Conservation (phyloP, 1,284 basidiomycete genomes). For the Chiua sp. region DNA sequence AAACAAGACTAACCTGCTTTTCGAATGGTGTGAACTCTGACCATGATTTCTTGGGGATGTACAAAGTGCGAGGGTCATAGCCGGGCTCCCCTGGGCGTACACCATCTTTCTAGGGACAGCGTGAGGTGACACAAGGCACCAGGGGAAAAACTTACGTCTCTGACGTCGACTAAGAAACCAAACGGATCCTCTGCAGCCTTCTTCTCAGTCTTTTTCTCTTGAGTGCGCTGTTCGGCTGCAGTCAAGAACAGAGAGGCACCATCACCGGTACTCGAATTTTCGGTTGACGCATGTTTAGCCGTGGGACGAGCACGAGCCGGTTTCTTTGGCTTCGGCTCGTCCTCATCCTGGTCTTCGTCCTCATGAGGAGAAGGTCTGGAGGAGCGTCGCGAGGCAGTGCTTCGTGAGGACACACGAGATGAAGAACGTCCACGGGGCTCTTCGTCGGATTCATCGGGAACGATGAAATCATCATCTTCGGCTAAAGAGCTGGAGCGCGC, state of each 20-base stretch:
- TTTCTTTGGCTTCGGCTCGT: slow-evolving; percentile 45
- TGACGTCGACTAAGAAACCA: slow-evolving; percentile 78
- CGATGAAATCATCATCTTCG: slow-evolving; percentile 74
- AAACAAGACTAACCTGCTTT: slow-evolving; percentile 65
- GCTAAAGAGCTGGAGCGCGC: slow-evolving; percentile 41
- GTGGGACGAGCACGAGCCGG: slow-evolving; percentile 30
- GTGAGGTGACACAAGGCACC: neutral
- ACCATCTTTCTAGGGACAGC: slow-evolving; percentile 73
- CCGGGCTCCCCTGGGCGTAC: slow-evolving; percentile 80
- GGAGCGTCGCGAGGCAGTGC: slow-evolving; percentile 49
- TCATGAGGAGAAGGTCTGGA: slow-evolving; percentile 34
- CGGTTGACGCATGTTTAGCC: slow-evolving; percentile 32
- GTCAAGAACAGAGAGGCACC: slow-evolving; percentile 70
- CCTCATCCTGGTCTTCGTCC: slow-evolving; percentile 38
- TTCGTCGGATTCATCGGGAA: slow-evolving; percentile 62
- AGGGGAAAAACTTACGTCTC: slow-evolving; percentile 60
- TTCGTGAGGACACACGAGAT: slow-evolving; percentile 46
- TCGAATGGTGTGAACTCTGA: slow-evolving; percentile 94
- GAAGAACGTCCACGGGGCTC: slow-evolving; percentile 48
- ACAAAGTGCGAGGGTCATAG: slow-evolving; percentile 94
- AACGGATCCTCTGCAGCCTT: slow-evolving; percentile 84
- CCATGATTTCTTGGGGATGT: slow-evolving; percentile 85
- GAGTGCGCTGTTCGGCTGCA: slow-evolving; percentile 81
- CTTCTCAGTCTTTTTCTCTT: slow-evolving; percentile 83
- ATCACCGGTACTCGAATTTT: slow-evolving; percentile 23